A percentile compares a stretch with the other conserved stretches of the same genome.
phyloP scores from a whole-genome alignment of 129 eudicot genomes.

The Flaveria ramosissima region DNA sequence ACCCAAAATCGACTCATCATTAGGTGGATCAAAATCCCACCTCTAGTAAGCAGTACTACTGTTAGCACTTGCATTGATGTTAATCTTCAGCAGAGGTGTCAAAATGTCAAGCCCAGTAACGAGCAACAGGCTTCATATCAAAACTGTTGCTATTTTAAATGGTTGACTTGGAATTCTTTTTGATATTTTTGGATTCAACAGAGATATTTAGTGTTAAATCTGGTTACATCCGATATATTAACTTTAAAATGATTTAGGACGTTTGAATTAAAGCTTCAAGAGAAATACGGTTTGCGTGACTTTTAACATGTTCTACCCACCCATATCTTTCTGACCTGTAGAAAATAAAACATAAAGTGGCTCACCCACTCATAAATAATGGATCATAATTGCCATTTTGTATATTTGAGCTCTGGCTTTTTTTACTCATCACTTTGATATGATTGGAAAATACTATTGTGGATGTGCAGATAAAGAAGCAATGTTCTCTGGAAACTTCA shows the following conservation, averaged over 20 bases:
- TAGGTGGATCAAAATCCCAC: background rate
- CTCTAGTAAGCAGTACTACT: background rate
- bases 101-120: background rate
- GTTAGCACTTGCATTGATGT: background rate
- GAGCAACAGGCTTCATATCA: background rate
- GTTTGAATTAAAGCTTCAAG: background rate
- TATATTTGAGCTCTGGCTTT: background rate
- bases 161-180: background rate
- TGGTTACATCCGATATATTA: background rate
- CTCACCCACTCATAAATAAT: background rate
- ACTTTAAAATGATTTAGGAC: background rate
- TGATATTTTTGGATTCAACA: background rate
- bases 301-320: background rate
- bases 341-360: background rate
- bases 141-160: background rate
- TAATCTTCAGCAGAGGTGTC: background rate
- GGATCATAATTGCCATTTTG: background rate
- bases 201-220: background rate
- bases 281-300: background rate
- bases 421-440: slow-evolving; percentile 2
- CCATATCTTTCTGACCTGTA: background rate
- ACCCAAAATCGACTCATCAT: background rate
- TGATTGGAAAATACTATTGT: slow-evolving; percentile 12
- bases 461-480: slow-evolving; percentile 80
- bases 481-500: slow-evolving; percentile 81